Evolutionary conservation across 2,329 filamentous ascomycete species (phyloP).

Genomic region (Bipolaris zeicola): DNA sequence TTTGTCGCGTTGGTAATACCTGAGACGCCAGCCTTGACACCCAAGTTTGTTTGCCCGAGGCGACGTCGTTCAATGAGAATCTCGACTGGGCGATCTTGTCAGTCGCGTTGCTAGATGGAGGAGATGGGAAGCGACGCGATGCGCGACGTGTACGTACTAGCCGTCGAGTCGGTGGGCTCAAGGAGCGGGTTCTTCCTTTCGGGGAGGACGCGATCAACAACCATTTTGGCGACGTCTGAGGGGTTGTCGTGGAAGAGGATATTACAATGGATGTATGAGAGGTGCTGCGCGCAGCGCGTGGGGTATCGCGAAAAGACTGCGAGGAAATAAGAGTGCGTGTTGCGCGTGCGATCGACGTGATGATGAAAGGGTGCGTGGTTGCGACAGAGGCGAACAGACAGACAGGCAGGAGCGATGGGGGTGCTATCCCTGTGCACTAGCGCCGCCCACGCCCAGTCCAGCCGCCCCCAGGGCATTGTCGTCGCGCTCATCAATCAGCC

Average conservation of each 20-base stretch:
- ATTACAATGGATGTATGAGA: conserved; percentile 19
- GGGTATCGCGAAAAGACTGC: conserved; percentile 17
- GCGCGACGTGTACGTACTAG: conserved; percentile 60
- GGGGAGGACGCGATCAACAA: conserved; percentile 59
- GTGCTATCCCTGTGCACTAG: conserved; percentile 24
- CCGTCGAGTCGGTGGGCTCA: conserved; percentile 64
- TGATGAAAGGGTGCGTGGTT: conserved; percentile 15
- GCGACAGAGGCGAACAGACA: conserved; percentile 18
- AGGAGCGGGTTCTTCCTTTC: conserved; percentile 69
- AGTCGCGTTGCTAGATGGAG: conserved; percentile 27
- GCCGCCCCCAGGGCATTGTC: conserved; percentile 16
- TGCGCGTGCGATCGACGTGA: conserved; percentile 24
- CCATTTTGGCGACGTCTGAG: conserved; percentile 33
- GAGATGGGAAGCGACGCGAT: conserved; percentile 15
- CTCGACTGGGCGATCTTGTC: conserved; percentile 47
- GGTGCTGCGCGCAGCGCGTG: conserved; percentile 38
- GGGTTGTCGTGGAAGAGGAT: neutral
- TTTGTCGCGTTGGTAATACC: conserved; percentile 73
- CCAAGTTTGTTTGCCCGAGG: conserved; percentile 89
- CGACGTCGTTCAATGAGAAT: conserved; percentile 80
- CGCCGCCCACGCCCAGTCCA: conserved; percentile 9
- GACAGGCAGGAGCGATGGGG: conserved; percentile 15
- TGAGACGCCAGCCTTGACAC: conserved; percentile 78
- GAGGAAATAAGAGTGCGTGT: conserved; percentile 16
- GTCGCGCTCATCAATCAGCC: conserved; percentile 13